Evolutionary conservation across 805 yeast species (phyloP), one percentile per base, ranked within the genome.

Genomic region (Candida sakaeoensis): DNA sequence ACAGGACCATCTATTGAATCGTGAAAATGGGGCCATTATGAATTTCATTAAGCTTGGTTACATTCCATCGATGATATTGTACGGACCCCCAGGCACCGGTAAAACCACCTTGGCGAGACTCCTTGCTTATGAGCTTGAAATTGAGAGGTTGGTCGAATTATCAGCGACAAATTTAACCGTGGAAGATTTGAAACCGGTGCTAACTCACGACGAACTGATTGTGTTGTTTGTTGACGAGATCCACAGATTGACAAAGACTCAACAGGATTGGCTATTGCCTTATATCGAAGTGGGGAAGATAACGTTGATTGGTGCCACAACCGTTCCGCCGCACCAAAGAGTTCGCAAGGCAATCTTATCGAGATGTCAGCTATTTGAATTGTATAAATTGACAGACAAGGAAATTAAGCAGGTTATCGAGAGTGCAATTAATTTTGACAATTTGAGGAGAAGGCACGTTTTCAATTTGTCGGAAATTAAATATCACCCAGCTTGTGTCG

Each of bases 1-100:
- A 0, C 99, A 93, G 60, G 65, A 69, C 10, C 95, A 90, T 60
- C 61, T 93, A 2, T 67, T 91, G 4, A 45, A 54, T 31, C 83
- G 85, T 0, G 60, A 64, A 1, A 66, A 70, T 6, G 95, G 96
- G 1, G 66, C 81, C 2, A 62, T 91, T 2, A 63, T 79, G 19
- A 80, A 80, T 33, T 85, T 85, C 44, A 69, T 90, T 2, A 70
- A 73, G 26, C 62, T 74, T 60, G 77, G 82, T n/a, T 66, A 70
- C 34, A 66, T 85, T 6, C 97, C 97, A 1, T 88, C 96, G 0
- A 72, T 93, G 79, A 79, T 93, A 2, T 63, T 93, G 4, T 85
- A 93, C 85, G 99, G 99, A 0, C 95, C 95, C 1, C 95, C 97
- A 2, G 99, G 99, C 0, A 90, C 88, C 2, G 91, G 93, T 70